Evolutionary conservation across 176 grass and related monocot genomes (phyloP).

Genomic region (Oryza officinalis): DNA sequence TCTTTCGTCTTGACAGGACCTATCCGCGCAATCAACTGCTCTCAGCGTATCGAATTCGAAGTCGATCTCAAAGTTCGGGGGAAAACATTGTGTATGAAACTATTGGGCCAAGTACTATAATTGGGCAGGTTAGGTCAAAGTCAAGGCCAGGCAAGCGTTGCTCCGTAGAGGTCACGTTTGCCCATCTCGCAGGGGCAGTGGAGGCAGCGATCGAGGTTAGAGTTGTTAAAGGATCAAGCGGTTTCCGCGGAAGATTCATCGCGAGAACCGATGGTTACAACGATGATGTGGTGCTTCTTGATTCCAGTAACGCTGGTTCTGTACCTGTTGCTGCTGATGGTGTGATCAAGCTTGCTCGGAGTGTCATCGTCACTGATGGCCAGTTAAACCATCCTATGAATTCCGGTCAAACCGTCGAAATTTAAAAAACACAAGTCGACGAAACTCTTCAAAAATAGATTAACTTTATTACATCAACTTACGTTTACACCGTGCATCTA

Average conservation of each 20-base stretch:
- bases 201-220: neutral
- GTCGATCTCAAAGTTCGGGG: no score
- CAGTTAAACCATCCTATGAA: no score
- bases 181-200: neutral
- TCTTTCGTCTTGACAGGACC: no score
- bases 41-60: no score
- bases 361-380: neutral
- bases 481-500: no score
- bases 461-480: no score
- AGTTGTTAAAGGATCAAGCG: neutral
- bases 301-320: neutral
- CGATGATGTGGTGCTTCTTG: neutral
- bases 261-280: neutral
- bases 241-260: neutral
- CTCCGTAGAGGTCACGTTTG: neutral
- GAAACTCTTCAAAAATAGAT: no score
- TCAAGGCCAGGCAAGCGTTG: neutral
- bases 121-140: neutral
- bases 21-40: no score
- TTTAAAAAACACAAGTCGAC: no score
- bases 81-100: no score
- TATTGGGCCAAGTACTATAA: no score
- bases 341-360: neutral
- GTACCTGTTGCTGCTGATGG: neutral
- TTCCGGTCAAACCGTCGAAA: no score